Percentiles rank a stretch among this genome's conserved stretches.
Evolutionary conservation across 2,329 filamentous ascomycete species (phyloP).

Genomic region (Colletotrichum sp.): DNA sequence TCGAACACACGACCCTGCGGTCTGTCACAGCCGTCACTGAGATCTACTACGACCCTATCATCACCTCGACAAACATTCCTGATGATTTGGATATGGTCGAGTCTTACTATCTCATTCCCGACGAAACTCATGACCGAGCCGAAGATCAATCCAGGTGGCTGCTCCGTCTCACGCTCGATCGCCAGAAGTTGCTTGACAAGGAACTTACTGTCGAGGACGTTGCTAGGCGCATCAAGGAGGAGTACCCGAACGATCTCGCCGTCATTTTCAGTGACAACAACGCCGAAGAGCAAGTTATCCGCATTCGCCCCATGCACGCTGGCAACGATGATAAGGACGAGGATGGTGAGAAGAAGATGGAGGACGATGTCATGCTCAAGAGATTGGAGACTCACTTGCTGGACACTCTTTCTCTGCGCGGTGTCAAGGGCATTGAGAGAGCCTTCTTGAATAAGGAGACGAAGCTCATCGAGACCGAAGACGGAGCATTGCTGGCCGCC

Average conservation of each 20-base stretch:
- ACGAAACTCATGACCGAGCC: conserved; percentile 66
- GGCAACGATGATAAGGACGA: conserved; percentile 77
- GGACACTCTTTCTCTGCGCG: conserved; percentile 88
- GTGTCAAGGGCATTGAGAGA: conserved; percentile 85
- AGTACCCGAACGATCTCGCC: conserved; percentile 83
- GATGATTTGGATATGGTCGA: conserved; percentile 94
- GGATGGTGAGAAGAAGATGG: conserved; percentile 63
- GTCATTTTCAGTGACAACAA: conserved; percentile 99
- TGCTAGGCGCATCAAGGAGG: conserved; percentile 85
- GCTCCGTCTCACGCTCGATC: conserved; percentile 89
- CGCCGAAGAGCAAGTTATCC: conserved; percentile 92
- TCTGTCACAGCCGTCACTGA: conserved; percentile 92
- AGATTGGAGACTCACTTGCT: conserved; percentile 89
- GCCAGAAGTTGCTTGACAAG: conserved; percentile 95
- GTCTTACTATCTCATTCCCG: conserved; percentile 93
- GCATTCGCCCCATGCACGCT: conserved; percentile 79
- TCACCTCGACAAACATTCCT: conserved; percentile 82
- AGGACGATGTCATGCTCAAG: conserved; percentile 93
- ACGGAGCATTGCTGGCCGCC: conserved; percentile 76
- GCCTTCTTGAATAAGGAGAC: conserved; percentile 90
- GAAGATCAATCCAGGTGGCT: conserved; percentile 93
- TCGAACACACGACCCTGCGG: conserved; percentile 93
- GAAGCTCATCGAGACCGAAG: conserved; percentile 67
- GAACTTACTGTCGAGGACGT: conserved; percentile 91
- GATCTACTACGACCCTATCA: conserved; percentile 96